A percentile compares a stretch with the other conserved stretches of the same genome.
These are phyloP conservation scores for Monosporascus sp. DNA, from an alignment of 2,329 filamentous ascomycete genomes.

Conservation along the genomic window DNA sequence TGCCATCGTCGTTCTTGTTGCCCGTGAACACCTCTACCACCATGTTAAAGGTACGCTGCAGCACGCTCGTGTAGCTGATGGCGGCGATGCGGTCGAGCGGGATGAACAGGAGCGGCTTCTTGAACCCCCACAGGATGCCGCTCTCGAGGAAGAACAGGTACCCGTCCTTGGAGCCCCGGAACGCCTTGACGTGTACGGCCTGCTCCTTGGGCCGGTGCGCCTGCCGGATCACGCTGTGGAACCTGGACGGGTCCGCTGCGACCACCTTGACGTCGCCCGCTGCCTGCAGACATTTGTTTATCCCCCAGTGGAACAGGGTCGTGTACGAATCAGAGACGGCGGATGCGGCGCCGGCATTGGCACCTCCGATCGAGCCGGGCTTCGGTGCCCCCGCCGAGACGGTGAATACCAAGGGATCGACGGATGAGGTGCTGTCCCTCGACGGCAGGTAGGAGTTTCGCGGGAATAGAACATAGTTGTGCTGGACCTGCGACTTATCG, in stretches of 20 bases:
- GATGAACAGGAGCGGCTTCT: constrained; percentile 62
- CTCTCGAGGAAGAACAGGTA: constrained; percentile 62
- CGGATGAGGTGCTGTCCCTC: constrained; percentile 35
- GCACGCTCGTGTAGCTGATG: constrained; percentile 62
- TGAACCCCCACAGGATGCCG: constrained; percentile 66
- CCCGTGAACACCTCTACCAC: constrained; percentile 53
- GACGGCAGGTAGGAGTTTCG: constrained; percentile 47
- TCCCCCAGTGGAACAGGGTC: constrained; percentile 56
- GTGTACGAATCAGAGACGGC: constrained; percentile 55
- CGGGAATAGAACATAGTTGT: constrained; percentile 62
- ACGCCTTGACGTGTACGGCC: constrained; percentile 61
- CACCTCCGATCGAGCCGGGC: constrained; percentile 49
- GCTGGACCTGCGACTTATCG: constrained; percentile 59
- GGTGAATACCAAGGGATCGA: constrained; percentile 61
- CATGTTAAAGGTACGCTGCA: constrained; percentile 65
- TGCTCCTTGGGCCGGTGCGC: constrained; percentile 55
- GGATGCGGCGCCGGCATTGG: constrained; percentile 42
- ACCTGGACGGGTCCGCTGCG: constrained; percentile 49
- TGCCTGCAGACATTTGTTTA: constrained; percentile 46
- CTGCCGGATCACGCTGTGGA: constrained; percentile 52
- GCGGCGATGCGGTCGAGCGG: constrained; percentile 56
- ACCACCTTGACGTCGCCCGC: constrained; percentile 43
- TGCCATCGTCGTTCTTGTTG: neutral
- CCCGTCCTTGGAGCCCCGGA: constrained; percentile 64
- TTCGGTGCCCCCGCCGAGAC: constrained; percentile 57